Evolutionary conservation across 2,329 filamentous ascomycete species (phyloP).

Genomic region (Endocalyx cinctus): DNA sequence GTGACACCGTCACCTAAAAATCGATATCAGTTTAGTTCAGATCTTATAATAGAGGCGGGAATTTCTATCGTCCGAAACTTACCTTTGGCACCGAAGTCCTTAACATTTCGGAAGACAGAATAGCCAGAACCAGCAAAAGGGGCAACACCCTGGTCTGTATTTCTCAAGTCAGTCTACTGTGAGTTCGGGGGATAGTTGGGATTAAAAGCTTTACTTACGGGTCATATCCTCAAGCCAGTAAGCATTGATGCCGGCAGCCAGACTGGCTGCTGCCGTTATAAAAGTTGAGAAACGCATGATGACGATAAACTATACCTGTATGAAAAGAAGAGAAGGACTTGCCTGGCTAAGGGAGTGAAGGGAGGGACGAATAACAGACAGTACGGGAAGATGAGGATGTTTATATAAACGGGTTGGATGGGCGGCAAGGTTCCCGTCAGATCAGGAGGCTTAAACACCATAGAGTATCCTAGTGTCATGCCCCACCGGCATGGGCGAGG

Average conservation of each 20-base stretch:
- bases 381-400: conserved; percentile 13
- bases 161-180: conserved; percentile 6
- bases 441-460: conserved; percentile 14
- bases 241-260: conserved; percentile 24
- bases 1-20: conserved; percentile 36
- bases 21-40: conserved; percentile 3
- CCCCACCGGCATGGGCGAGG: too few relatives aligned
- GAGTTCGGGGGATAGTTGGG: not conserved
- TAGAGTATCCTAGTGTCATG: too few relatives aligned
- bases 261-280: conserved; percentile 23
- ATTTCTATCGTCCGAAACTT: conserved; percentile 5
- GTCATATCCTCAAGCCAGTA: conserved; percentile 27
- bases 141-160: conserved; percentile 37
- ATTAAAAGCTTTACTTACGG: conserved; percentile 16
- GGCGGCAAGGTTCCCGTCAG: conserved; percentile 7
- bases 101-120: conserved; percentile 44
- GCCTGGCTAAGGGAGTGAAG: conserved; percentile 4
- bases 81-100: conserved; percentile 42
- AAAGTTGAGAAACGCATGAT: conserved; percentile 27
- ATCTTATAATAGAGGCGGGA: too few relatives aligned
- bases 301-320: too few relatives aligned
- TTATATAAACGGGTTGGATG: conserved; percentile 17
- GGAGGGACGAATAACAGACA: conserved; percentile 8
- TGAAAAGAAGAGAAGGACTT: conserved; percentile 9
- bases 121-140: conserved; percentile 37